phyloP scores from a whole-genome alignment of 805 yeast genomes.

The Zygosaccharomyces gambellarensis region DNA sequence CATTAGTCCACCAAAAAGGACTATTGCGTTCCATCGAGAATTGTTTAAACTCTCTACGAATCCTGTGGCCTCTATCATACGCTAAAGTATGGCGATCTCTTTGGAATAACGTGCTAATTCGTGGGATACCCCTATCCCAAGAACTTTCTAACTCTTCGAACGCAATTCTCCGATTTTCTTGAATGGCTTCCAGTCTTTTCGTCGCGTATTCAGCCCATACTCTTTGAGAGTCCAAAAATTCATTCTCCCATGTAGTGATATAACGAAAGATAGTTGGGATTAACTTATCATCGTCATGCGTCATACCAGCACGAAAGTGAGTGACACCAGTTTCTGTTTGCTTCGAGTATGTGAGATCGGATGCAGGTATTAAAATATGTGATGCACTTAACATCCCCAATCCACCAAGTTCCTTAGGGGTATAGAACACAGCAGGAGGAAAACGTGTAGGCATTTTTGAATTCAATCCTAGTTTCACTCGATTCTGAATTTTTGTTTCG shows the following conservation, averaged over 20 bases:
- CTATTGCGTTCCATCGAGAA: slow-evolving; percentile 66
- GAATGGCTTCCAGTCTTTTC: slow-evolving; percentile 79
- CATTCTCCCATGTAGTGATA: slow-evolving; percentile 94
- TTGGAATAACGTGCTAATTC: slow-evolving; percentile 91
- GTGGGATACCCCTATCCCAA: slow-evolving; percentile 97
- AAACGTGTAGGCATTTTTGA: slow-evolving; percentile 98
- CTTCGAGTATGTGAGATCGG: slow-evolving; percentile 84
- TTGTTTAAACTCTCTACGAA: slow-evolving; percentile 72
- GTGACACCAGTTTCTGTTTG: slow-evolving; percentile 94
- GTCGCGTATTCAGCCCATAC: slow-evolving; percentile 98
- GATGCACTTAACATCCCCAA: slow-evolving; percentile 97
- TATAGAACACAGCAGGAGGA: slow-evolving; percentile 97
- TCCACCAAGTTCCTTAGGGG: slow-evolving; percentile 97
- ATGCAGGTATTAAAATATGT: slow-evolving; percentile 88
- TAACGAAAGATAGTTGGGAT: slow-evolving; percentile 94
- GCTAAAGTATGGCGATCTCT: slow-evolving; percentile 93
- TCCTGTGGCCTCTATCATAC: slow-evolving; percentile 88
- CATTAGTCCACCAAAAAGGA: slow-evolving; percentile 96
- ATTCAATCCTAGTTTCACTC: slow-evolving; percentile 90
- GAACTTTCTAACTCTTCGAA: slow-evolving; percentile 90
- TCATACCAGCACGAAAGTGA: slow-evolving; percentile 92
- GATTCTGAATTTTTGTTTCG: slow-evolving; percentile 88
- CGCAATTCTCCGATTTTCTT: slow-evolving; percentile 78
- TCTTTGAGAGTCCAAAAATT: slow-evolving; percentile 85
- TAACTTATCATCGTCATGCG: slow-evolving; percentile 67